Evolutionary conservation across 345 rosid species (phyloP).

Genomic region (Linum tenue): DNA sequence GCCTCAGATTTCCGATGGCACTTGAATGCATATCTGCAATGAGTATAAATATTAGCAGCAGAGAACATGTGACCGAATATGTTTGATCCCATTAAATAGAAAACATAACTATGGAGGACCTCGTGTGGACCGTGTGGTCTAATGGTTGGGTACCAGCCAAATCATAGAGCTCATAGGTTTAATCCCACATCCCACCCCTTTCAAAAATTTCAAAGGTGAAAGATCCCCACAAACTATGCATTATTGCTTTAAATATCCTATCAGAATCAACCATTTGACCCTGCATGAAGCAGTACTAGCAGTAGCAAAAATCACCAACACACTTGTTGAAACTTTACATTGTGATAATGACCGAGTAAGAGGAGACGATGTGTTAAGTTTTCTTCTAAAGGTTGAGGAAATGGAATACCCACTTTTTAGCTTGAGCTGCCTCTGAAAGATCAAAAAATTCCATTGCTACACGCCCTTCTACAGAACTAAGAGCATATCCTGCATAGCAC

Average conservation of each 20-base stretch:
- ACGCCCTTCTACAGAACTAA: slow-evolving; percentile 93
- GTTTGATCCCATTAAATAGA: too few species aligned
- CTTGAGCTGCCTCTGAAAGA: slow-evolving; percentile 84
- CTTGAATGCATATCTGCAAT: slow-evolving; percentile 88
- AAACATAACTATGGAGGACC: too few species aligned
- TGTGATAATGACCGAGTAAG: too few species aligned
- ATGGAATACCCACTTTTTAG: slow-evolving; percentile 59
- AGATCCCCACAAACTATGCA: too few species aligned
- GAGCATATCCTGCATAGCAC: slow-evolving; percentile 78
- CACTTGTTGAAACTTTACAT: too few species aligned
- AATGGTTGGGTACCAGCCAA: too few species aligned
- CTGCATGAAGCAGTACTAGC: not conserved
- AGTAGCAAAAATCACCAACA: not conserved
- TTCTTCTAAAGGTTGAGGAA: not conserved
- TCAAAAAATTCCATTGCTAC: slow-evolving; percentile 98
- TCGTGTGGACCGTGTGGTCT: too few species aligned
- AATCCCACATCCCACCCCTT: too few species aligned
- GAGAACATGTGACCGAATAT: not conserved
- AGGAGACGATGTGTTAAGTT: too few species aligned
- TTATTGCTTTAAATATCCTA: not conserved
- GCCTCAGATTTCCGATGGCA: slow-evolving; percentile 98
- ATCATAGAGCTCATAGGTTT: too few species aligned
- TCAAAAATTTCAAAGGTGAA: too few species aligned
- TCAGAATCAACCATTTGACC: not conserved
- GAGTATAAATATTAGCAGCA: not conserved